phyloP scores from a whole-genome alignment of 2,329 filamentous ascomycete species.

The Claviceps maximensis region DNA sequence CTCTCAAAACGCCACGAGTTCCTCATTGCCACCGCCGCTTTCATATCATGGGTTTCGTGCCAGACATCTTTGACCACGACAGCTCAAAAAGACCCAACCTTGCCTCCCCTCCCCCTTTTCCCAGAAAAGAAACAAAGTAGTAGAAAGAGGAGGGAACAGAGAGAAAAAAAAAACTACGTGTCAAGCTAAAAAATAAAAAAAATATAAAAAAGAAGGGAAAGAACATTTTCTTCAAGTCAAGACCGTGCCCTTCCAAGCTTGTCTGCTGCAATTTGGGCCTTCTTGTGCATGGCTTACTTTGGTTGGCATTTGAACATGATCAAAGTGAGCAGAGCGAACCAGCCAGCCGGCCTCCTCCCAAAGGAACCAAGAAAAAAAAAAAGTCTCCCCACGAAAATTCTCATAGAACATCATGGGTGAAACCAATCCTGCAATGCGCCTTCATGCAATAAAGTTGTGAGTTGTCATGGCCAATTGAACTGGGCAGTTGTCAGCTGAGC shows the following conservation, averaged over 20 bases:
- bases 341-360: not conserved
- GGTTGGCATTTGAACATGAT: not conserved
- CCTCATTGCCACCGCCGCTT: not conserved
- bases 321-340: not conserved
- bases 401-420: not conserved
- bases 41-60: not conserved
- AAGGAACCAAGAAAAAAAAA: not conserved
- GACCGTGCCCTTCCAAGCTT: not conserved
- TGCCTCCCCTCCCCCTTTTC: not conserved
- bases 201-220: not conserved
- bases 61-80: not conserved
- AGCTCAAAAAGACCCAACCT: not conserved
- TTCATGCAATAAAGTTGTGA: not conserved
- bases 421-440: not conserved
- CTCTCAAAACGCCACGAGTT: not conserved
- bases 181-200: not conserved
- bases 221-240: not conserved
- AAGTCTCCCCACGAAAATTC: not conserved
- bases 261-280: not conserved
- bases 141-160: not conserved
- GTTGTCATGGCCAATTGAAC: not conserved
- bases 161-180: not conserved
- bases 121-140: too few relatives aligned
- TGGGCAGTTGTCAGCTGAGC: slow-evolving; percentile 10
- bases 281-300: not conserved